Evolutionary conservation across 78 protist species (phyloP).

Genomic region (Neovahlkampfia damariscottae): DNA sequence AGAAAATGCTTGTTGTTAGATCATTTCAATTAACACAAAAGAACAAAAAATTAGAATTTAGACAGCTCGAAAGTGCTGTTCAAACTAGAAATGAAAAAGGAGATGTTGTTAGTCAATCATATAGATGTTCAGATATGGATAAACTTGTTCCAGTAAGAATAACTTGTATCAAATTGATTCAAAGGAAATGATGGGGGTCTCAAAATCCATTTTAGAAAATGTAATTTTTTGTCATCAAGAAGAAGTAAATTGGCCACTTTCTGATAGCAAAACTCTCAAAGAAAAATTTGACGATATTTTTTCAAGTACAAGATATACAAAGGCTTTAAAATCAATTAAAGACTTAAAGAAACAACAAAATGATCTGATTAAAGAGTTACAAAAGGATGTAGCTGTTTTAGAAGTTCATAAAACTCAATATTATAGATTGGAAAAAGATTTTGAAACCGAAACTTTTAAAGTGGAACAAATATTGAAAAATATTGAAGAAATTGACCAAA

Average conservation of each 20-base stretch:
- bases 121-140: constrained; percentile 66
- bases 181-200: too few species aligned
- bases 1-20: constrained; percentile 3
- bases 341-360: not conserved
- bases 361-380: not conserved
- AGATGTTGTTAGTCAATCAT: constrained; percentile 29
- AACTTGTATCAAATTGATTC: too few species aligned
- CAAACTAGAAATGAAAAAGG: constrained; percentile 13
- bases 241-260: constrained; percentile 91
- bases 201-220: constrained; percentile 77
- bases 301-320: constrained; percentile 54
- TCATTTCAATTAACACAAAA: constrained; percentile 25
- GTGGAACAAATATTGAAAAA: not conserved
- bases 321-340: constrained; percentile 29
- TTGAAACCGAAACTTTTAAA: not conserved
- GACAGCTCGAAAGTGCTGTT: constrained; percentile 26
- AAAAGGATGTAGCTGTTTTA: not conserved
- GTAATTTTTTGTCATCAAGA: constrained; percentile 99
- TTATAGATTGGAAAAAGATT: not conserved
- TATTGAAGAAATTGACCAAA: constrained; percentile 4
- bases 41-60: constrained; percentile 21
- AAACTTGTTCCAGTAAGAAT: constrained; percentile 36
- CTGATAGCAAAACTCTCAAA: constrained; percentile 58
- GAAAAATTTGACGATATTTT: constrained; percentile 92
- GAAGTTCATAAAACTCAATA: not conserved